Evolutionary conservation across 495 filamentous ascomycete genomes (phyloP).

Genomic region (Hypoxylon crocopeplum): DNA sequence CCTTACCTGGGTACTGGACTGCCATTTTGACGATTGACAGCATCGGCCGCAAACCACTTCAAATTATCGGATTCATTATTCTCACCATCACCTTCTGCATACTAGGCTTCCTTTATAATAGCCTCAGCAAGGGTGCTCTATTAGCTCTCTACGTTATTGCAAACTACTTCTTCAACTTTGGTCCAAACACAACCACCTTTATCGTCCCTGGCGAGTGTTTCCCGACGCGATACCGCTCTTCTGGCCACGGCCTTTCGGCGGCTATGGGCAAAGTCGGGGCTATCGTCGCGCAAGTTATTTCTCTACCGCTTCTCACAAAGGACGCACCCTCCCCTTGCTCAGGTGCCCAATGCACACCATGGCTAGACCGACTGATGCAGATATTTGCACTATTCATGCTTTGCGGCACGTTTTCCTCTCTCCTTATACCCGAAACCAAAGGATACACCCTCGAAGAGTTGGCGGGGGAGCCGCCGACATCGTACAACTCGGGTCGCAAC

Average conservation of each 20-base stretch:
- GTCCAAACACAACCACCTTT: conserved; percentile 89
- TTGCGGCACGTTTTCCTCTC: conserved; percentile 66
- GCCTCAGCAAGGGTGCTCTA: conserved; percentile 58
- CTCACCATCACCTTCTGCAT: conserved; percentile 74
- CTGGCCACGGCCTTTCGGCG: conserved; percentile 84
- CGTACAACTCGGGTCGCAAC: conserved; percentile 45
- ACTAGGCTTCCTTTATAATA: conserved; percentile 73
- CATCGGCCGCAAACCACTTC: conserved; percentile 80
- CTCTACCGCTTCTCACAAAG: conserved; percentile 54
- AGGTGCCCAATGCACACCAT: conserved; percentile 57
- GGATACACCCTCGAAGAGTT: conserved; percentile 67
- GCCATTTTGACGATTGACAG: conserved; percentile 74
- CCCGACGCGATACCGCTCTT: conserved; percentile 84
- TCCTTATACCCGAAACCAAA: conserved; percentile 80
- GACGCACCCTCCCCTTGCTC: conserved; percentile 51
- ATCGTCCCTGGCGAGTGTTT: conserved; percentile 90
- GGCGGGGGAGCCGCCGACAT: conserved; percentile 52
- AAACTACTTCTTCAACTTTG: conserved; percentile 74
- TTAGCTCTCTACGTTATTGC: conserved; percentile 79
- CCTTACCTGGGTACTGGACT: conserved; percentile 82
- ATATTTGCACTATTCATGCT: conserved; percentile 84
- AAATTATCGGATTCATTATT: conserved; percentile 75
- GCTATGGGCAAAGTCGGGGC: conserved; percentile 84
- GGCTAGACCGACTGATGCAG: conserved; percentile 80
- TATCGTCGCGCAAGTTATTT: conserved; percentile 65